Evolutionary conservation across 2,329 filamentous ascomycete species (phyloP), one percentile per base, ranked within the genome.

Genomic region (Dothideomycetes sp.): DNA sequence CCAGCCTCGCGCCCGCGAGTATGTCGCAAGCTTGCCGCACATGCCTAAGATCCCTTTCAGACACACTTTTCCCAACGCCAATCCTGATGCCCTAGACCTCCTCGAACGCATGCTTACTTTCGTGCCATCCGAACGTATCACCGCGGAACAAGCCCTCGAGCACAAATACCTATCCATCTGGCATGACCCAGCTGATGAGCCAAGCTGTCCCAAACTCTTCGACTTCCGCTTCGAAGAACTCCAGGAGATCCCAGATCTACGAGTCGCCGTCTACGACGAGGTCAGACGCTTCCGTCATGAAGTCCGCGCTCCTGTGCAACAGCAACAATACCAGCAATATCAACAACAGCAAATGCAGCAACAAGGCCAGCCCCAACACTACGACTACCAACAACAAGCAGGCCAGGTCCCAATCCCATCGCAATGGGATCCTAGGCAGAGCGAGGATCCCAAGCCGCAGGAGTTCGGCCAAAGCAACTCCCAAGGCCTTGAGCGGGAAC

Each of bases 191-290:
- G 88, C 84, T 3, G 91, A 98, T 64, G 91, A 98, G 69, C 91
- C 91, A 15, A 77, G 81, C 48, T 96, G 89, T 68, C 88, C 88
- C 0, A 84, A 82, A 12, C 88, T 86, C 14, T 98, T 98, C 65
- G 88, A 98, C 70, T 98, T 98, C 68, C 83, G 89, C 60, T 98
- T 98, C 56, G 91, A 98, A 62, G 80, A 94, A n/a, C 78, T 95
- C 30, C 89, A 98, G 38, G 91, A 96, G 33, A 87, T 98, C 15
- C 74, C 72, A 16, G 84, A 95, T 52, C 96, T 98, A 88, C 84
- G 91, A 59, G 80, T 81, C 63, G 93, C 95, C 85, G 98, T 98
- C 49, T 70, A 95, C 44, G 82, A 89, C n/a, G 91, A 98, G 63
- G 91, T 98, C 36, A 72, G 78, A 56, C 74, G 79, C 49, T 98